phyloP scores from a whole-genome alignment of 177 flowering plant species.

The Telopea speciosissima region DNA sequence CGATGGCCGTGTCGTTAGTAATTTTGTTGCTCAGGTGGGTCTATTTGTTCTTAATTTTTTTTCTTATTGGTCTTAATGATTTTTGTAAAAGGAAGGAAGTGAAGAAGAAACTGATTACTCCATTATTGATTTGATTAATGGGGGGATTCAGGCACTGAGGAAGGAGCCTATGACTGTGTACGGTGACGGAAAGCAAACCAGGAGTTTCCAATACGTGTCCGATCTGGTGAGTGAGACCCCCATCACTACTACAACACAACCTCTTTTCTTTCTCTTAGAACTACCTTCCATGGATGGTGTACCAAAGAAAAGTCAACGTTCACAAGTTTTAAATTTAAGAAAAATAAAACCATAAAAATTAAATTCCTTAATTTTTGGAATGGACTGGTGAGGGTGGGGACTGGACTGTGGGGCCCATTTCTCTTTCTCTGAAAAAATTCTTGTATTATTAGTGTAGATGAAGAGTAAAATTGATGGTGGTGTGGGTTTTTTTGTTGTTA shows the following conservation, averaged over 20 bases:
- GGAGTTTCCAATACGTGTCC: conserved; percentile 97
- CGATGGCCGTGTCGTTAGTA: conserved; percentile 98
- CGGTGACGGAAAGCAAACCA: conserved; percentile 99
- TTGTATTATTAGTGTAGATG: too few species aligned
- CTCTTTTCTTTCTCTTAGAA: background rate
- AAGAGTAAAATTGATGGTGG: background rate
- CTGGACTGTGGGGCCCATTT: too few species aligned
- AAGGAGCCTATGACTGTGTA: conserved; percentile 95
- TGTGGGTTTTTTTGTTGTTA: background rate
- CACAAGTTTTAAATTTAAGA: too few species aligned
- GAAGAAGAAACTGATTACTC: too few species aligned
- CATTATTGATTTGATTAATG: too few species aligned
- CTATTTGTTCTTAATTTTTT: too few species aligned
- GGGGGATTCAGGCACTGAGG: conserved; percentile 68
- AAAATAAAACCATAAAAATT: too few species aligned
- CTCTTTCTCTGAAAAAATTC: too few species aligned
- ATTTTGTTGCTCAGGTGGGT: conserved; percentile 93
- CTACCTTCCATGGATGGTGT: too few species aligned
- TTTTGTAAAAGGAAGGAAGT: too few species aligned
- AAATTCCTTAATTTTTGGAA: background rate
- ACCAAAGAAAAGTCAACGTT: too few species aligned
- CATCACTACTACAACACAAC: background rate
- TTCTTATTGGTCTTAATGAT: too few species aligned
- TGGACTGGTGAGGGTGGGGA: background rate
- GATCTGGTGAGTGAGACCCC: conserved; percentile 82